Conservation (phyloP, 73 alveolate genomes). For the Paramecium octaurelia region DNA sequence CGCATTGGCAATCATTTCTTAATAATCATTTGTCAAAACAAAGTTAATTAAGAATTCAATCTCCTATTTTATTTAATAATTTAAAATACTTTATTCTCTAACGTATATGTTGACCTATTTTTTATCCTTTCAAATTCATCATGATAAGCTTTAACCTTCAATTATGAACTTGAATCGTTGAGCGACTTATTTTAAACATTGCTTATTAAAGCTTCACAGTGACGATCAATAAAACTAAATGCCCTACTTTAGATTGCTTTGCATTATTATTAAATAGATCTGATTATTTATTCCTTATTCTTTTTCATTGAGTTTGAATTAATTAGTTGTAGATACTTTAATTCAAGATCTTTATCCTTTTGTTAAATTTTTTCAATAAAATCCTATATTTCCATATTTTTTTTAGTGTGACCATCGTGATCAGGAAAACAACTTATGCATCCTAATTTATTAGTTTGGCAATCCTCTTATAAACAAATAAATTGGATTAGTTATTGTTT, state of each 20-base stretch:
- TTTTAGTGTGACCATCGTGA: conserved; percentile 39
- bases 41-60: neutral
- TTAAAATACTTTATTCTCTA: conserved; percentile 15
- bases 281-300: neutral
- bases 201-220: neutral
- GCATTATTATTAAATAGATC: conserved; percentile 29
- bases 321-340: neutral
- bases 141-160: neutral
- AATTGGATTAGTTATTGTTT: neutral
- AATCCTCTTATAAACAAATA: neutral
- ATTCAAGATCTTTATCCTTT: neutral
- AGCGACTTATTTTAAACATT: neutral
- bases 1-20: neutral
- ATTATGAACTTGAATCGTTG: neutral
- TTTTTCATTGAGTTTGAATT: neutral
- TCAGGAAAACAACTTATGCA: conserved; percentile 30
- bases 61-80: neutral
- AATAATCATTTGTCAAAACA: neutral
- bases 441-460: neutral
- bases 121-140: conserved; percentile 1
- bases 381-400: neutral
- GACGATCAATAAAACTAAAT: conserved; percentile 2
- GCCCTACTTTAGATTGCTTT: neutral
- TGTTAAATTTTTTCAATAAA: neutral
- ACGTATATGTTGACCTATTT: neutral